Base-by-base conservation (phyloP, 768 basidiomycete species). In the Lyophyllum semitale region DNA sequence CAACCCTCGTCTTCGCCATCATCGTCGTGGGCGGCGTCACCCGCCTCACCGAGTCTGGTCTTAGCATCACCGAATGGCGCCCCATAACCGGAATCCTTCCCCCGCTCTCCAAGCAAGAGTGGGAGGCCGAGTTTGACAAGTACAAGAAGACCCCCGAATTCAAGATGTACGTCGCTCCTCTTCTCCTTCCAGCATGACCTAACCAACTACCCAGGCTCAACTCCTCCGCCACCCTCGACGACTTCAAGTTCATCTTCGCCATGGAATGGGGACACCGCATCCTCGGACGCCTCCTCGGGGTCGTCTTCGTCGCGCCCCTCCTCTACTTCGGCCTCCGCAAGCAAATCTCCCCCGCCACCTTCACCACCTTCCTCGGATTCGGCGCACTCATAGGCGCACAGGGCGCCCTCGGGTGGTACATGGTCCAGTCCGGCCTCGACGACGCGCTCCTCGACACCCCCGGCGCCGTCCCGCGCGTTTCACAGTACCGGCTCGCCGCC, bases 241-340 rank as follows among this genome's bases (percentile, higher is more conserved):
- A 98, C 65, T 99, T 99, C 78, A 98, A 99, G 71, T 82, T 82
- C 57, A 98, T 99, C 55, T 99, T 95, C 72, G 90, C 89, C 74
- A 95, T 95, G 96, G 97, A 99, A 80, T 99, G 95, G 93, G 84
- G 84, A 5, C 97, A 99, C 72, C 91, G 97, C 40, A 74, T 96
- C 50, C 85, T 98, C 48, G 97, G 97, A 8, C 92, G 97, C 54
- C 68, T 94, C 60, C 85, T 93, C 59, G 92, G 91, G 37, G 57
- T 91, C 48, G 83, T 84, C 38, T 98, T 98, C 73, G 83, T 98
- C 65, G 77, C 86, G 27, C 95, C 95, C 15, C 77, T 94, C 37
- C 75, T 82, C 30, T 97, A 95, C 77, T 97, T 95, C 68, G 77
- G 85, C 38, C 51, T 82, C 37, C 82, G 84, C 37, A 87, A 85